phyloP scores from a whole-genome alignment of 129 eudicot species.

The carrot (Daucus carota) region DH1_v3.0 NC_030386.2:40356001-40356500 shows the following conservation, averaged over 20 bases:
- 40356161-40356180: not conserved
- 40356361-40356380: not conserved
- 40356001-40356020: conserved; percentile 66
- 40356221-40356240: not conserved
- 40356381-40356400: not conserved
- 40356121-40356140: conserved; percentile 8
- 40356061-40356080: conserved; percentile 10
- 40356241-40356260: not conserved
- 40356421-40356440: not conserved
- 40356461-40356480: not conserved
- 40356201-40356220: not conserved
- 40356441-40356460: not conserved
- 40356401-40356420: too few species aligned
- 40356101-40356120: conserved; percentile 9
- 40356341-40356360: not conserved
- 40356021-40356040: conserved; percentile 63
- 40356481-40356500: not conserved
- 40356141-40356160: conserved; percentile 10
- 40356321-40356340: not conserved
- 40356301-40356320: not conserved
- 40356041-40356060: conserved; percentile 9
- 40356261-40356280: not conserved
- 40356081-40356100: conserved; percentile 11
- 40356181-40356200: not conserved
- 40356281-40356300: conserved; percentile 1